Evolutionary conservation across 257 asterid genomes (phyloP).

Genomic region (Craterostigma plantagineum): DNA sequence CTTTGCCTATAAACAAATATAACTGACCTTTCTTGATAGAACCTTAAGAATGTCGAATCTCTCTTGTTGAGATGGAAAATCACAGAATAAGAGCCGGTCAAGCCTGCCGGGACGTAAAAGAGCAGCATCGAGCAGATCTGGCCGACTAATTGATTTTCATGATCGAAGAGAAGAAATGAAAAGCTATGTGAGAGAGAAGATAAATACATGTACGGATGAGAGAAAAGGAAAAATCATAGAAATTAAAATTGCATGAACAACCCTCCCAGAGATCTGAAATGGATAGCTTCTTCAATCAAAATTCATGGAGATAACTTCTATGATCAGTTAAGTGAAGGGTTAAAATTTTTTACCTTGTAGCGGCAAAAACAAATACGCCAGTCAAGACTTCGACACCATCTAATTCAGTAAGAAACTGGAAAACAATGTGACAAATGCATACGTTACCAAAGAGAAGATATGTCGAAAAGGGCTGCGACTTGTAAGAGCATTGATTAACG

Average conservation of each 20-base stretch:
- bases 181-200: too few relatives aligned
- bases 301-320: too few relatives aligned
- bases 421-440: conserved; percentile 12
- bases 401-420: conserved; percentile 78
- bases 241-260: too few relatives aligned
- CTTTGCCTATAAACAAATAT: neutral
- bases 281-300: too few relatives aligned
- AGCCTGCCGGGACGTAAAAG: conserved; percentile 93
- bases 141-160: conserved; percentile 42
- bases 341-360: conserved; percentile 41
- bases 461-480: too few relatives aligned
- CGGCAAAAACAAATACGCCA: conserved; percentile 97
- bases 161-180: neutral
- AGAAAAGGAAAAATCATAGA: too few relatives aligned
- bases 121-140: conserved; percentile 99
- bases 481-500: neutral
- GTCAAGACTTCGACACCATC: conserved; percentile 97
- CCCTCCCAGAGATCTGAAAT: too few relatives aligned
- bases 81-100: conserved; percentile 88
- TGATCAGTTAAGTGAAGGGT: too few relatives aligned
- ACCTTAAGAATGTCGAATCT: conserved; percentile 73
- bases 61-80: conserved; percentile 68
- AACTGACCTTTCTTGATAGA: conserved; percentile 70
- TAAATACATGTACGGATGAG: too few relatives aligned
- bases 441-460: conserved; percentile 8